Conservation (phyloP, 2,329 filamentous ascomycete genomes). For the Aureobasidium sp. region DNA sequence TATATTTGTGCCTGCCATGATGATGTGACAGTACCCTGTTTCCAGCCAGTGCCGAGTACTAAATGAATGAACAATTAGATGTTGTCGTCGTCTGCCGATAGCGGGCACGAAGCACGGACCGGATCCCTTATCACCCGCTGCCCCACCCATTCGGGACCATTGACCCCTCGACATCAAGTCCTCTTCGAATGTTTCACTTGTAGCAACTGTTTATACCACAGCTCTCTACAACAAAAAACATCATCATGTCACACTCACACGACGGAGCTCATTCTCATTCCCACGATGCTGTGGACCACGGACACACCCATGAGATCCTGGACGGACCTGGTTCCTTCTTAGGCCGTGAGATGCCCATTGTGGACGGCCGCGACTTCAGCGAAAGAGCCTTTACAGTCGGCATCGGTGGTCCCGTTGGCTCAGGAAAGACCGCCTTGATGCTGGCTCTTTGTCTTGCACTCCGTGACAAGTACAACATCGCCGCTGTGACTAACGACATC, state of each 20-base stretch:
- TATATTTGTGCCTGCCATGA: no score
- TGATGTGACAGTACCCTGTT: no score
- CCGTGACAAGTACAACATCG: slow-evolving; percentile 73
- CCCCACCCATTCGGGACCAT: slow-evolving; percentile 1
- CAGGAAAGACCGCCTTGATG: slow-evolving; percentile 96
- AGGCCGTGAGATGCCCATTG: slow-evolving; percentile 85
- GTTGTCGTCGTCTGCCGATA: slow-evolving; percentile 1
- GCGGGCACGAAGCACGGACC: not conserved
- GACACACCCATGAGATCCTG: slow-evolving; percentile 92
- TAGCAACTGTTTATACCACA: not conserved
- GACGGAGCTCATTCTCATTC: slow-evolving; percentile 39
- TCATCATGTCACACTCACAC: slow-evolving; percentile 31
- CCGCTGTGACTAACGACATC: slow-evolving; percentile 97
- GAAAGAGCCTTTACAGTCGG: slow-evolving; percentile 91
- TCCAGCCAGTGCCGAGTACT: not conserved
- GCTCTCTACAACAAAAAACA: not conserved
- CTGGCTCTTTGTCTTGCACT: slow-evolving; percentile 82
- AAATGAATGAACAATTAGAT: not conserved
- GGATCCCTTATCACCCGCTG: not conserved
- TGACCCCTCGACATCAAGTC: not conserved
- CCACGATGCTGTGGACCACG: slow-evolving; percentile 58
- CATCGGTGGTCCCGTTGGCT: slow-evolving; percentile 96
- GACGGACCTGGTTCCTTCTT: slow-evolving; percentile 87
- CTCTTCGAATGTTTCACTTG: not conserved
- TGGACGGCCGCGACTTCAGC: slow-evolving; percentile 78